Conservation (phyloP, 2,329 filamentous ascomycete species). For the Fusarium cicatricum region DNA sequence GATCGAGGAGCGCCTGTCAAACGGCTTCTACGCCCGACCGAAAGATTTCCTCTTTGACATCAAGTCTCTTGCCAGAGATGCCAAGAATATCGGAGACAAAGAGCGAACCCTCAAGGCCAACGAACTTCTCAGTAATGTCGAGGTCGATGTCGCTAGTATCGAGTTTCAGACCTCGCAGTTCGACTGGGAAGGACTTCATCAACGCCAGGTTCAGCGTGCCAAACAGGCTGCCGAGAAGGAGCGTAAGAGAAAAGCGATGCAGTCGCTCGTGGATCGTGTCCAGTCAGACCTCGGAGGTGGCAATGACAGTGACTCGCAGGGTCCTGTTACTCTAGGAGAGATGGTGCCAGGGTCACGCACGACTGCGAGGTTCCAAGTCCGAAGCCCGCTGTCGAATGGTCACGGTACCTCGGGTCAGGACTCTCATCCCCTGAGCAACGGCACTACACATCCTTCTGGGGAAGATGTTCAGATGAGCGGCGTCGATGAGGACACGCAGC, state of each 20-base stretch:
- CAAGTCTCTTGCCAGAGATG: slow-evolving; percentile 83
- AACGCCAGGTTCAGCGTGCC: slow-evolving; percentile 73
- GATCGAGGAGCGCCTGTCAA: slow-evolving; percentile 95
- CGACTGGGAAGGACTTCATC: slow-evolving; percentile 85
- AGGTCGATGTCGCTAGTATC: slow-evolving; percentile 87
- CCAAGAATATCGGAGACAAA: slow-evolving; percentile 81
- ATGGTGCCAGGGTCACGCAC: slow-evolving; percentile 64
- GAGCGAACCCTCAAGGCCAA: slow-evolving; percentile 87
- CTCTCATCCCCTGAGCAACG: slow-evolving; percentile 60
- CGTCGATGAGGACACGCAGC: slow-evolving; percentile 57
- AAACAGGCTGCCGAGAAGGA: slow-evolving; percentile 67
- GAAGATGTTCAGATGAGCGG: slow-evolving; percentile 67
- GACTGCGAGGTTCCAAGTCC: slow-evolving; percentile 62
- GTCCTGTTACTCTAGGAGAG: slow-evolving; percentile 70
- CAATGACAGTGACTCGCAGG: slow-evolving; percentile 63
- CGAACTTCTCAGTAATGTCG: slow-evolving; percentile 90
- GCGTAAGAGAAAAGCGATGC: slow-evolving; percentile 68
- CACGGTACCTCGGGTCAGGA: slow-evolving; percentile 51
- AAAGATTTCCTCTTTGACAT: slow-evolving; percentile 92
- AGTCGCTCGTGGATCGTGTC: slow-evolving; percentile 59
- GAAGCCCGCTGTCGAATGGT: slow-evolving; percentile 68
- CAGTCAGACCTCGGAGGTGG: slow-evolving; percentile 60
- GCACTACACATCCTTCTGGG: slow-evolving; percentile 59
- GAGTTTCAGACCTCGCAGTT: slow-evolving; percentile 72
- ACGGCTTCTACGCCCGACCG: slow-evolving; percentile 93